phyloP scores from a whole-genome alignment of 2,329 filamentous ascomycete genomes.

The Helminthosporium solani region DNA sequence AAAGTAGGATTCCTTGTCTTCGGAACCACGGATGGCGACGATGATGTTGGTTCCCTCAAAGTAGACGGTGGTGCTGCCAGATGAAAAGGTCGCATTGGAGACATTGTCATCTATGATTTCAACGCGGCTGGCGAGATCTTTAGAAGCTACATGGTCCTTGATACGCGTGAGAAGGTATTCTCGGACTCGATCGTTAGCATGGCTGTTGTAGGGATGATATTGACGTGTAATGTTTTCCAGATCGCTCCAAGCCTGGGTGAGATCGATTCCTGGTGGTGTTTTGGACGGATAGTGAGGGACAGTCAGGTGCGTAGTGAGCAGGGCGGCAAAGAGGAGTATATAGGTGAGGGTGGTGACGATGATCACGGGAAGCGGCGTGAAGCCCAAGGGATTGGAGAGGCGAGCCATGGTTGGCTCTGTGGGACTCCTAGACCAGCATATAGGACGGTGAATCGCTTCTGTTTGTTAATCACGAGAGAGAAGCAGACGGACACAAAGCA shows the following conservation, averaged over 20 bases:
- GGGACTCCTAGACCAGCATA: conserved; percentile 14
- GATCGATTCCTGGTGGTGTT: conserved; percentile 65
- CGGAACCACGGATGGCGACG: conserved; percentile 81
- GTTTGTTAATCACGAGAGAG: too few relatives aligned
- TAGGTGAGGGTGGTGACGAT: conserved; percentile 77
- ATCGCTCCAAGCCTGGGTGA: conserved; percentile 85
- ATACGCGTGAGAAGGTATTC: conserved; percentile 73
- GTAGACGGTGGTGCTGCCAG: conserved; percentile 62
- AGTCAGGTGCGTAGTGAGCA: conserved; percentile 72
- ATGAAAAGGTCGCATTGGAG: conserved; percentile 74
- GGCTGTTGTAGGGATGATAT: conserved; percentile 89
- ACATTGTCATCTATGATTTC: conserved; percentile 76
- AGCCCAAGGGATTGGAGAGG: conserved; percentile 60
- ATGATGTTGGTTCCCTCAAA: conserved; percentile 93
- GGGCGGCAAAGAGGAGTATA: conserved; percentile 70
- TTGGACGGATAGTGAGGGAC: conserved; percentile 66
- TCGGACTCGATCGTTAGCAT: conserved; percentile 76
- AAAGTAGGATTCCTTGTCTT: conserved; percentile 77
- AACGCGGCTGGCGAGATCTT: conserved; percentile 48
- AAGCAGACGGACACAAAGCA: too few relatives aligned
- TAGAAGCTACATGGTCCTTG: conserved; percentile 65
- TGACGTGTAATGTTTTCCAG: conserved; percentile 70
- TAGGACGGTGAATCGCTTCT: too few relatives aligned
- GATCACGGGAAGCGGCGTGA: conserved; percentile 78
- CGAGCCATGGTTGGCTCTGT: conserved; percentile 32